A percentile compares a stretch with the other conserved stretches of the same genome.
phyloP scores from a whole-genome alignment of 2,329 filamentous ascomycete species.

The Fusarium palustre region DNA sequence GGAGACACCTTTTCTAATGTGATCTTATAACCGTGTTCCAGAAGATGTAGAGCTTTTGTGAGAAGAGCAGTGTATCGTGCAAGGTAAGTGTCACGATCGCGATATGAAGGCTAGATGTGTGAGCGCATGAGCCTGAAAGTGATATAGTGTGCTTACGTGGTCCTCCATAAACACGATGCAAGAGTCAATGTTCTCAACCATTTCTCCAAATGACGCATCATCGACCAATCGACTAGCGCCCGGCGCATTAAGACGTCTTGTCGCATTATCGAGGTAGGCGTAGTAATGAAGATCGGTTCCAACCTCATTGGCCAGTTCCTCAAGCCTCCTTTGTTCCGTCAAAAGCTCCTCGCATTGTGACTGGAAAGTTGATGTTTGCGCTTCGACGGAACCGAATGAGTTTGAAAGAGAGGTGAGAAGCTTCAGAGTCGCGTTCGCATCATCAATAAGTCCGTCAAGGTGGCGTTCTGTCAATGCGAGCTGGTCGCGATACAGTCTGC shows the following conservation, averaged over 20 bases:
- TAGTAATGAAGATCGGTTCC: slow-evolving; percentile 95
- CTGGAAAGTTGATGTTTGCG: slow-evolving; percentile 92
- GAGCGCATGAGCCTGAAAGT: neutral
- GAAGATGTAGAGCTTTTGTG: slow-evolving; percentile 71
- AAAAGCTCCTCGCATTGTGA: slow-evolving; percentile 91
- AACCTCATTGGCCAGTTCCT: slow-evolving; percentile 83
- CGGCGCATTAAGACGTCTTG: slow-evolving; percentile 88
- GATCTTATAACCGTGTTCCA: slow-evolving; percentile 68
- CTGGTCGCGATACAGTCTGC: slow-evolving; percentile 82
- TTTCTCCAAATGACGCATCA: slow-evolving; percentile 85
- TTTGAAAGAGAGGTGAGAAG: slow-evolving; percentile 82
- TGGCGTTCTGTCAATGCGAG: slow-evolving; percentile 84
- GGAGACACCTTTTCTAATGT: slow-evolving; percentile 65
- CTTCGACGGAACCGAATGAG: slow-evolving; percentile 88
- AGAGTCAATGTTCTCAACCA: slow-evolving; percentile 86
- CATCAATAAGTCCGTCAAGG: slow-evolving; percentile 80
- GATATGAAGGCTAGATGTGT: slow-evolving; percentile 75
- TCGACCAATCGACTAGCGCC: slow-evolving; percentile 88
- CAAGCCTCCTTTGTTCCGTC: slow-evolving; percentile 81
- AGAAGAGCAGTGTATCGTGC: slow-evolving; percentile 88
- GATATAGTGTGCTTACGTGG: slow-evolving; percentile 68
- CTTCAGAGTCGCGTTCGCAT: slow-evolving; percentile 80
- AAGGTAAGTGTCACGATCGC: slow-evolving; percentile 87
- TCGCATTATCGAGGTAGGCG: slow-evolving; percentile 90
- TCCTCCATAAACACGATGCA: slow-evolving; percentile 93